These are phyloP conservation scores for Ascochyta fabae DNA, from an alignment of 2,329 filamentous ascomycete species.

Conservation along the genomic window DNA sequence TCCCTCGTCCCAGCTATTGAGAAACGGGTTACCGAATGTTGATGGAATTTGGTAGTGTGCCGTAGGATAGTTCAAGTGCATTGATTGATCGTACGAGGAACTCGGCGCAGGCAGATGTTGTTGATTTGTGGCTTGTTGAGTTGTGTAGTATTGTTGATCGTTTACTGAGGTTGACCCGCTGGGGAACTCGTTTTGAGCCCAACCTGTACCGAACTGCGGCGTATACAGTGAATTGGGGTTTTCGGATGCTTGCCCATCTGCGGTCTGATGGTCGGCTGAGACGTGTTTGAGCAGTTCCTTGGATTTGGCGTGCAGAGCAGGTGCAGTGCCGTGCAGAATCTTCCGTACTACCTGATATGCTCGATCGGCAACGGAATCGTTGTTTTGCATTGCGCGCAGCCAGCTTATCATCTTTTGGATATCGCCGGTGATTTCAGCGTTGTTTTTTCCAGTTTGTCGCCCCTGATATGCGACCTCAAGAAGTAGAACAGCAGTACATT, in stretches of 20 bases:
- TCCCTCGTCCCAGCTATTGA: slow-evolving; percentile 31
- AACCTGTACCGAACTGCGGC: background rate
- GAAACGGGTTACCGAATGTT: slow-evolving; percentile 29
- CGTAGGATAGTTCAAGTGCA: background rate
- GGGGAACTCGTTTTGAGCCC: background rate
- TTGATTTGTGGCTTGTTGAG: background rate
- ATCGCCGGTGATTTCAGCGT: slow-evolving; percentile 32
- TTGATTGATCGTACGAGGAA: background rate
- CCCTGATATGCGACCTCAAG: slow-evolving; percentile 45
- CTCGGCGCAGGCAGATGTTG: background rate
- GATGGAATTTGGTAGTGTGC: background rate
- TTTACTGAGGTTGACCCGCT: background rate
- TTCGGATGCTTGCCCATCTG: background rate
- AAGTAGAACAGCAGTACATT: slow-evolving; percentile 47
- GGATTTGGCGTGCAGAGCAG: slow-evolving; percentile 20
- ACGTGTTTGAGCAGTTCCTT: slow-evolving; percentile 20
- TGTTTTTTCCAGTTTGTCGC: slow-evolving; percentile 34
- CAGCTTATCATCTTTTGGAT: slow-evolving; percentile 45
- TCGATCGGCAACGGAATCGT: slow-evolving; percentile 38
- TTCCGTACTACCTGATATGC: slow-evolving; percentile 33
- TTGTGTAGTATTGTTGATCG: background rate
- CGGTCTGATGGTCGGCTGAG: background rate
- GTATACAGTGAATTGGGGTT: background rate
- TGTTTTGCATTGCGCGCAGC: slow-evolving; percentile 40
- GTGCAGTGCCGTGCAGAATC: slow-evolving; percentile 24